Conservation (phyloP, 805 yeast genomes). For the Saccharomycopsis amapae region DNA sequence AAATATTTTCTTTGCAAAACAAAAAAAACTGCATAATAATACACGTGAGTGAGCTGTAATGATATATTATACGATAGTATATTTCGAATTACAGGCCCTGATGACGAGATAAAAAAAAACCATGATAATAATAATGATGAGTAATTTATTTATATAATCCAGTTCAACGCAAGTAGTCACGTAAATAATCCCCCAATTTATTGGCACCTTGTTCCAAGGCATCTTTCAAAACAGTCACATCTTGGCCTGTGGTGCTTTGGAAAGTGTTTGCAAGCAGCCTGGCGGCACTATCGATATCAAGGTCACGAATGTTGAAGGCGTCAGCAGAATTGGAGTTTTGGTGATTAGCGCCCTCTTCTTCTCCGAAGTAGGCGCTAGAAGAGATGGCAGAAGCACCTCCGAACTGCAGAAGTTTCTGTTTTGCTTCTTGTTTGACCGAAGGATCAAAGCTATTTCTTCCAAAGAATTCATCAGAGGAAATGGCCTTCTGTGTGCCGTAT, state of each 20-base stretch:
- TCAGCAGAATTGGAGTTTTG: conserved; percentile 26
- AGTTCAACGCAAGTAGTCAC: conserved; percentile 64
- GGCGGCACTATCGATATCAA: conserved; percentile 51
- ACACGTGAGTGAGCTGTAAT: too few species aligned
- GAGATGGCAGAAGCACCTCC: conserved; percentile 87
- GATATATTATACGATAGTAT: too few species aligned
- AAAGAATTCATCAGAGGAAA: conserved; percentile 91
- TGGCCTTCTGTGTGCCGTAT: conserved; percentile 86
- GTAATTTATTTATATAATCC: too few species aligned
- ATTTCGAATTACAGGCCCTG: too few species aligned
- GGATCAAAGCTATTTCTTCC: conserved; percentile 84
- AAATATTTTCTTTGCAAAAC: too few species aligned
- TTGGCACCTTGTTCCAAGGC: conserved; percentile 92
- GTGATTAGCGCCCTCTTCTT: conserved; percentile 46
- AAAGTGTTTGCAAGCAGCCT: conserved; percentile 62
- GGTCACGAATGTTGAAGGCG: conserved; percentile 26
- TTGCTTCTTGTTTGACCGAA: conserved; percentile 71
- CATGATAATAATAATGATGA: too few species aligned
- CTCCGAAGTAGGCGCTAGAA: conserved; percentile 88
- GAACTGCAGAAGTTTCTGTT: conserved; percentile 70
- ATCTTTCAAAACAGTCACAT: conserved; percentile 79
- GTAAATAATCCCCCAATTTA: conserved; percentile 73
- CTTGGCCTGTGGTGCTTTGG: conserved; percentile 77
- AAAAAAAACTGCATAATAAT: too few species aligned
- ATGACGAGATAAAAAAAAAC: too few species aligned